Evolutionary conservation across 2,329 filamentous ascomycete genomes (phyloP).

Genomic region (Epichloe festucae): DNA sequence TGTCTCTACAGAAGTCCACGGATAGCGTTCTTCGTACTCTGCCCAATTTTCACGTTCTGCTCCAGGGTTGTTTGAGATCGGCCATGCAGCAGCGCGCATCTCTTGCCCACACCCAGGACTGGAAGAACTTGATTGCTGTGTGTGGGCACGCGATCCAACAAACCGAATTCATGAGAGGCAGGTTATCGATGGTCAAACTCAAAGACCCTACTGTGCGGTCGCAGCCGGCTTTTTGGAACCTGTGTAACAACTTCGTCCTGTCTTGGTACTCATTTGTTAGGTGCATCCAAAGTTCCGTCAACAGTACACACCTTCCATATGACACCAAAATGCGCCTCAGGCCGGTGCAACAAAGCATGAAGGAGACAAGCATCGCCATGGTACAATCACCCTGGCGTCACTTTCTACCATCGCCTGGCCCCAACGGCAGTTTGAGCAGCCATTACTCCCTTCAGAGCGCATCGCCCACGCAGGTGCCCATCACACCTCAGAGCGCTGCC

Average conservation of each 20-base stretch:
- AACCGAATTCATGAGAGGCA: conserved; percentile 57
- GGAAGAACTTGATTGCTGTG: conserved; percentile 58
- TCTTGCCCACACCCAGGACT: conserved; percentile 48
- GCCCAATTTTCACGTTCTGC: conserved; percentile 55
- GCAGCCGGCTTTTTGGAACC: conserved; percentile 48
- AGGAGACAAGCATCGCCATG: conserved; percentile 66
- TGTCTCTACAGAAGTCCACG: conserved; percentile 60
- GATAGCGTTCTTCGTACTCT: conserved; percentile 61
- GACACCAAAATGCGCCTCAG: conserved; percentile 64
- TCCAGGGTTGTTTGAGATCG: conserved; percentile 48
- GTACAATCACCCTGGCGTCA: conserved; percentile 45
- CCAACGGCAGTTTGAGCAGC: conserved; percentile 9
- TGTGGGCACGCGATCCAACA: conserved; percentile 59
- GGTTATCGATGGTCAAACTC: conserved; percentile 68
- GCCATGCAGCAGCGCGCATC: conserved; percentile 47
- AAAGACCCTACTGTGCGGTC: conserved; percentile 68
- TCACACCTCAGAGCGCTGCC: conserved; percentile 80
- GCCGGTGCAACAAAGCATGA: conserved; percentile 70
- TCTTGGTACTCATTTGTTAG: conserved; percentile 55
- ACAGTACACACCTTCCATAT: conserved; percentile 38
- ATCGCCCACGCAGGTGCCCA: conserved; percentile 38
- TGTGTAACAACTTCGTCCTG: conserved; percentile 63
- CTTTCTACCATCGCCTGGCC: conserved; percentile 17
- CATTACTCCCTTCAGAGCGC: conserved; percentile 14
- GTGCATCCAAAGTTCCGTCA: conserved; percentile 43